Conservation (phyloP, 257 asterid species). For the Mentha longifolia region DNA sequence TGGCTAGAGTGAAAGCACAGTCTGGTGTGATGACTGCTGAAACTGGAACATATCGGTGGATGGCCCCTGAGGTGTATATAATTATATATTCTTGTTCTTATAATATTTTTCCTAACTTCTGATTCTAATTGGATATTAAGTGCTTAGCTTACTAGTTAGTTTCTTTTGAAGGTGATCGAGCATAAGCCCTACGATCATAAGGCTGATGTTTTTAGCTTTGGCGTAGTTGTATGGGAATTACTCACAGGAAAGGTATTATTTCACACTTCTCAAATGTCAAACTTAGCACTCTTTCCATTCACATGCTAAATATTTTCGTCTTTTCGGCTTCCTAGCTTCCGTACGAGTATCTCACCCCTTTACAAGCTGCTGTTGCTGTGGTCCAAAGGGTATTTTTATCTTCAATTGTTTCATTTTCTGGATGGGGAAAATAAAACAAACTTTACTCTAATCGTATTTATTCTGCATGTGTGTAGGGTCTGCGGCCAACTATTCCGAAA, state of each 20-base stretch:
- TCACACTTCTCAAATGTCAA: neutral
- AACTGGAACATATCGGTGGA: conserved; percentile 99
- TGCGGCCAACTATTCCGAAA: conserved; percentile 88
- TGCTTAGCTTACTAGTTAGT: conserved; percentile 8
- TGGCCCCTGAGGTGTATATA: conserved; percentile 93
- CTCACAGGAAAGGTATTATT: conserved; percentile 84
- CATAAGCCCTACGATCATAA: conserved; percentile 94
- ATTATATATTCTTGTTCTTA: neutral
- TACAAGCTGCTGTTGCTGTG: conserved; percentile 98
- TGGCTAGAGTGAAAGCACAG: conserved; percentile 95
- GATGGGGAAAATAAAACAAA: neutral
- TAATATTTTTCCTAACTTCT: neutral
- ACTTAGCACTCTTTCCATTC: conserved; percentile 1
- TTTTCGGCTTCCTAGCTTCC: conserved; percentile 65
- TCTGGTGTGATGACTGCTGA: conserved; percentile 99
- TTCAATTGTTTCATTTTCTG: conserved; percentile 20
- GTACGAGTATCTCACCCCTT: conserved; percentile 84
- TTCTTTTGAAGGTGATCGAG: conserved; percentile 79
- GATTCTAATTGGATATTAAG: conserved; percentile 1
- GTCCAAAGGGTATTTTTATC: conserved; percentile 74
- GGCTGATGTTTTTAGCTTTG: conserved; percentile 93
- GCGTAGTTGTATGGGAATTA: conserved; percentile 90
- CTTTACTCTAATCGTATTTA: neutral
- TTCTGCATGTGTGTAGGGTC: conserved; percentile 50
- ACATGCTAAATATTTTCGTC: neutral